A percentile compares a stretch with the other conserved stretches of the same genome.
These are phyloP conservation scores for Puccinia triticina DNA, from an alignment of 1,284 basidiomycete genomes.

Conservation along the genomic window DNA sequence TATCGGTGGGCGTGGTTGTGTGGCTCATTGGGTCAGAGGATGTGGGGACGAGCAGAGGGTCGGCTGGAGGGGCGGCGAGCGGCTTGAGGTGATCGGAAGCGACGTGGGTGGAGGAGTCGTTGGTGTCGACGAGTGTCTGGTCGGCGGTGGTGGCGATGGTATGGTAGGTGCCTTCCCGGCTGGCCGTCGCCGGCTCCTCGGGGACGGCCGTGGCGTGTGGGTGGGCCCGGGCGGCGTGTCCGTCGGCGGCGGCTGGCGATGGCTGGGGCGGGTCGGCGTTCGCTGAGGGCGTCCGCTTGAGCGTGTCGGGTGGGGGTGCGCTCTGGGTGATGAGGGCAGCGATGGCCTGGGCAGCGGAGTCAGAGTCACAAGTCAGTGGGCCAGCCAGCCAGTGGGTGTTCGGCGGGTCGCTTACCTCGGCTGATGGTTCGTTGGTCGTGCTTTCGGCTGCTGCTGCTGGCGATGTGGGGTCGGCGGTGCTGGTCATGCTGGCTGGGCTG, in stretches of 20 bases:
- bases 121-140: slow-evolving; percentile 29
- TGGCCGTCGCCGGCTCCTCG: not conserved
- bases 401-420: too few relatives aligned
- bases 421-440: too few relatives aligned
- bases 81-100: not conserved
- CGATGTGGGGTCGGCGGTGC: not conserved
- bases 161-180: slow-evolving; percentile 17
- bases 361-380: too few relatives aligned
- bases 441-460: too few relatives aligned
- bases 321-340: not conserved
- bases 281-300: too few relatives aligned
- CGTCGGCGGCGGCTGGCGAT: not conserved
- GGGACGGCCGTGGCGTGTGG: not conserved
- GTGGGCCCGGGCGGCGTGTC: not conserved
- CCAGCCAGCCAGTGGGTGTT: not conserved
- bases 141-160: slow-evolving; percentile 24
- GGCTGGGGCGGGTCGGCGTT: too few relatives aligned
- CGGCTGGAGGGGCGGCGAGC: not conserved
- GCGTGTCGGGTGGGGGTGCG: not conserved
- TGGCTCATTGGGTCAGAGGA: not conserved
- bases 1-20: not conserved
- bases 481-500: slow-evolving; percentile 1
- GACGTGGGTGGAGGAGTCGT: not conserved
- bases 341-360: not conserved
- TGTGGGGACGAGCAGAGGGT: not conserved